Evolutionary conservation across 2,329 filamentous ascomycete genomes (phyloP).

Genomic region (Dendrostoma leiphaemia): DNA sequence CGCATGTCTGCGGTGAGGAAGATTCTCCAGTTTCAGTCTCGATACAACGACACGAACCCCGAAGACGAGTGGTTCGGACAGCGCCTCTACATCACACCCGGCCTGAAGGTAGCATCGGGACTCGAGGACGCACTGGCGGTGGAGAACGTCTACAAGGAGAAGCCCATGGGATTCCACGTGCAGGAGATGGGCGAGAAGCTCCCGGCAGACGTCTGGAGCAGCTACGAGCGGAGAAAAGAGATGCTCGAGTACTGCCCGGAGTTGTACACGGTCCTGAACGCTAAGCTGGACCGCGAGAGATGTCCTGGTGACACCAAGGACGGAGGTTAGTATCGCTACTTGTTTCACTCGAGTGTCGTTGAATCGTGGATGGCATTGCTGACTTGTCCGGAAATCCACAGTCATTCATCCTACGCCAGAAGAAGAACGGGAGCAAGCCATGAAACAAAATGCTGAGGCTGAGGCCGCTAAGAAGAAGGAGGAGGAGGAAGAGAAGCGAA

Average conservation of each 20-base stretch:
- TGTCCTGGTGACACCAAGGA: conserved; percentile 16
- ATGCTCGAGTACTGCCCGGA: conserved; percentile 59
- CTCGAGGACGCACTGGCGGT: conserved; percentile 26
- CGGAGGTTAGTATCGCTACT: conserved; percentile 6
- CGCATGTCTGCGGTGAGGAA: conserved; percentile 52
- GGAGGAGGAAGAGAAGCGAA: conserved; percentile 8
- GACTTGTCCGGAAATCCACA: neutral
- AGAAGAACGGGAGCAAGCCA: neutral
- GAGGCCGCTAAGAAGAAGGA: conserved; percentile 10
- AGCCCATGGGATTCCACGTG: conserved; percentile 58
- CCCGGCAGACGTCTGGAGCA: conserved; percentile 48
- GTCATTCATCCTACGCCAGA: conserved; percentile 14
- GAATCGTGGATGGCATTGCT: neutral
- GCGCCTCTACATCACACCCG: conserved; percentile 47
- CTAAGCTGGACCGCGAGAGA: conserved; percentile 27
- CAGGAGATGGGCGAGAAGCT: conserved; percentile 46
- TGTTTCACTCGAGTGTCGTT: neutral
- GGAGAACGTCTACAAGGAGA: conserved; percentile 22
- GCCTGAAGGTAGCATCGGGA: conserved; percentile 41
- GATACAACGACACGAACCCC: conserved; percentile 42
- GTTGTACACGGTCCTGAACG: conserved; percentile 54
- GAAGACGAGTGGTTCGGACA: conserved; percentile 58
- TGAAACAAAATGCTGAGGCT: neutral
- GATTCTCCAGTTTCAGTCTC: conserved; percentile 46
- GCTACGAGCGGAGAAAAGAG: conserved; percentile 42